Evolutionary conservation across 139 green algal genomes (phyloP), one percentile per base, ranked within the genome.

Genomic region (Chlamydomonas asymmetrica): DNA sequence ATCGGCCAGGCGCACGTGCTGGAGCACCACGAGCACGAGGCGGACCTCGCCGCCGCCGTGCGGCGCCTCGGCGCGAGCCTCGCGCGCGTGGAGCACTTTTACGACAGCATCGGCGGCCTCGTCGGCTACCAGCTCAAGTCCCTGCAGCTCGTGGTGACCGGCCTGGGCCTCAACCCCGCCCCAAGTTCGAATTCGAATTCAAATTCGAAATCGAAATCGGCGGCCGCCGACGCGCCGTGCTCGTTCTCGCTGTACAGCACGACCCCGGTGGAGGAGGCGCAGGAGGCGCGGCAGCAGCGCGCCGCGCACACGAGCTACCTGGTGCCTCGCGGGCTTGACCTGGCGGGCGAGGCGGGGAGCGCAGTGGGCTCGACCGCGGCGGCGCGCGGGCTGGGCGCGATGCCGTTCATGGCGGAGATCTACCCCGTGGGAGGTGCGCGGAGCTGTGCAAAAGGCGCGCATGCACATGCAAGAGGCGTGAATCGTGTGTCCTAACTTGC

Each of bases 41-140:
- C 38, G 9, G 38, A 62, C 31, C 16, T 56, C 18, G 5, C 37
- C 38, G 8, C 5, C 31, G 2, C 9, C 38, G 22, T 92, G 54
- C 4, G 23, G 16, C 29, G 43, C 13, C 82, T 97, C 20, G 76
- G 74, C 5, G 34, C 60, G 18, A 63, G 74, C 0, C 84, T 98
- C 48, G 56, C 57, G 3, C 78, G 73, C 13, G 88, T 96, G 18
- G 90, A 97, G 9, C 54, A 80, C 3, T 99, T 99, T 70, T 99
- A 99, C 74, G 91, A 97, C 85, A 85, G 75, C 56, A 93, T 99
- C 38, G 96, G 96, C 16, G 96, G 96, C n/a, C 77, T 98, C 35
- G 52, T 93, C 2, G 96, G 96, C 52, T 99, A 98, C 82, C 95
- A 98, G 79, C 72, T 90, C 39, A 91, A 93, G 72, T 94, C 87